These are phyloP conservation scores for Cercophora sp. DNA, from an alignment of 495 filamentous ascomycete species.

Conservation along the genomic window DNA sequence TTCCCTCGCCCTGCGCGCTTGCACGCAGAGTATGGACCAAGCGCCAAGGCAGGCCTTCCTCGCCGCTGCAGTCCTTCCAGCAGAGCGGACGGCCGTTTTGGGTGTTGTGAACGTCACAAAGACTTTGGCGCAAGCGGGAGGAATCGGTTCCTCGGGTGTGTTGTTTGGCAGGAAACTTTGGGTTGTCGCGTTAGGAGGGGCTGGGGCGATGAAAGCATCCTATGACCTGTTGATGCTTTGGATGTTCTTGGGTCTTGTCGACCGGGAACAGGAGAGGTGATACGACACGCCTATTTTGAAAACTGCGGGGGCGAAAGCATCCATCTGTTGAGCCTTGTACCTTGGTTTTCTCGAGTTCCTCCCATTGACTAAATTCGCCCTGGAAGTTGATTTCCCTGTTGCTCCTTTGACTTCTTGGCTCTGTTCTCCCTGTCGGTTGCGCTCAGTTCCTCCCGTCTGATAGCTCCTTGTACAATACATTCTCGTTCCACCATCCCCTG, in stretches of 20 bases:
- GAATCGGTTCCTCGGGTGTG: conserved; percentile 67
- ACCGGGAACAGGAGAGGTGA: too few relatives aligned
- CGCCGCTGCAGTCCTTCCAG: conserved; percentile 62
- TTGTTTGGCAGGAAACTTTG: conserved; percentile 59
- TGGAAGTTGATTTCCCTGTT: too few relatives aligned
- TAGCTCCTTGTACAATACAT: too few relatives aligned
- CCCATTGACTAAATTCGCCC: too few relatives aligned
- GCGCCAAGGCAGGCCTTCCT: conserved; percentile 78
- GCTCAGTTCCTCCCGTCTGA: too few relatives aligned
- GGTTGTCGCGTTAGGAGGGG: conserved; percentile 64
- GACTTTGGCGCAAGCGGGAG: conserved; percentile 57
- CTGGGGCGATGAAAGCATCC: conserved; percentile 60
- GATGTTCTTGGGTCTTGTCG: conserved; percentile 42
- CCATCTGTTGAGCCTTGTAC: too few relatives aligned
- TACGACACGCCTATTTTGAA: too few relatives aligned
- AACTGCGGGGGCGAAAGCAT: too few relatives aligned
- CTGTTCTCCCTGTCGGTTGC: too few relatives aligned
- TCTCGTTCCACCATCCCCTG: too few relatives aligned
- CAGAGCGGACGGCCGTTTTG: conserved; percentile 77
- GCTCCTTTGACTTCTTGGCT: too few relatives aligned
- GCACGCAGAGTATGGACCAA: conserved; percentile 74
- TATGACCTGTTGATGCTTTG: conserved; percentile 72
- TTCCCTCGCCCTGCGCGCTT: conserved; percentile 67
- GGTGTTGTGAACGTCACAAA: conserved; percentile 66
- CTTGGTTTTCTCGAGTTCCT: too few relatives aligned